Base-by-base conservation (phyloP, 371 early-diverging fungal genomes). In the Haplosporangium sp. region DNA sequence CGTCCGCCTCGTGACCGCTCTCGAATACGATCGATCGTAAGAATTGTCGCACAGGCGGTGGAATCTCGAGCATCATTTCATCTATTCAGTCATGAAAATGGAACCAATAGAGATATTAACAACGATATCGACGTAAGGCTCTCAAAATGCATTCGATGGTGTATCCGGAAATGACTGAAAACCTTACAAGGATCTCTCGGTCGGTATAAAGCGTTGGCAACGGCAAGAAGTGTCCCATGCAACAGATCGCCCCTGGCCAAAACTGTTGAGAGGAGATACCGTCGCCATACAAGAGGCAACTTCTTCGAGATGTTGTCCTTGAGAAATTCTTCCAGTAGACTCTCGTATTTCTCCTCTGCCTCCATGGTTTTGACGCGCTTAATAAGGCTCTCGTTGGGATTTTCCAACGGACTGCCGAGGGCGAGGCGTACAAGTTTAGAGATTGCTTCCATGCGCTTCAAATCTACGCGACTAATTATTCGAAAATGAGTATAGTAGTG, bases 41-140 rank as follows among this genome's bases (percentile, higher is more conserved):
- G n/a, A 64, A 68, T 2, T 43, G 58, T 2, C 72, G 54, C 4
- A 68, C 58, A 4, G 52, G 46, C 6, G 50, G 37, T 0, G 79
- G 79, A 12, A 79, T 61, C 13, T 67, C 68, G 0, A 72, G 69
- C 18, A 79, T 55, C 79, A 79, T 79, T 6, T 50, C 48, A 29
- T 43, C 79, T 79, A 60, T 16, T 9, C 8, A 16, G 20, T 11
- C 18, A 47, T 48, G 1, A 18, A 37, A 29, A 38, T 46, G 5
- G 46, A n/a, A 11, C 10, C 5, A 9, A 46, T 14, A 3, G 12
- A 10, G 5, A 14, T 12, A 46, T 11, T 46, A 46, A 46, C 46
- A 46, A 45, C 5, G n/a, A 45, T 59, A 43, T 16, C 46, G 29
- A 29, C 4, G 29, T 29, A 29, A 29, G 29, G 29, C 4, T 29